A percentile compares a stretch with the other conserved stretches of the same genome.
Conservation (phyloP, 768 basidiomycete genomes). For the Boletus subcaerulescens region DNA sequence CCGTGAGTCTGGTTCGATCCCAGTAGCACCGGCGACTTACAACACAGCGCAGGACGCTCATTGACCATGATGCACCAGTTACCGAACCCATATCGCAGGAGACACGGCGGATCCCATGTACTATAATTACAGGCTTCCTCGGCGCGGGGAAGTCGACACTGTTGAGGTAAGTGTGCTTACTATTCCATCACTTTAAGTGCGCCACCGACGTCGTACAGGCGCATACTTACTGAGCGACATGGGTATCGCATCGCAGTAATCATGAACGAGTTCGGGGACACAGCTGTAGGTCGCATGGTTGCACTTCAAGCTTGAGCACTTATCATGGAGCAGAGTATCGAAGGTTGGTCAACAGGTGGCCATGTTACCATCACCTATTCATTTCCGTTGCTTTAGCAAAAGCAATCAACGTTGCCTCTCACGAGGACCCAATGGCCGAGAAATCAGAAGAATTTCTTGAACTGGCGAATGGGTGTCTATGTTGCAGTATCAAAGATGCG, state of each 20-base stretch:
- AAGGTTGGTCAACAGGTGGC: slow-evolving; percentile 51
- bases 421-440: slow-evolving; percentile 57
- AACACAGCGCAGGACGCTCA: slow-evolving; percentile 25
- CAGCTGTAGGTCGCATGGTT: slow-evolving; percentile 56
- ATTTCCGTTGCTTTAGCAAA: slow-evolving; percentile 52
- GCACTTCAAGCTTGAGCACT: slow-evolving; percentile 15
- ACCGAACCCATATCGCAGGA: slow-evolving; percentile 4
- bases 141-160: slow-evolving; percentile 95
- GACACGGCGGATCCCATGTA: slow-evolving; percentile 68
- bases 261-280: slow-evolving; percentile 98
- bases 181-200: not conserved
- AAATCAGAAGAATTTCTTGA: slow-evolving; percentile 86
- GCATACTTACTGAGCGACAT: slow-evolving; percentile 90
- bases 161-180: slow-evolving; percentile 50
- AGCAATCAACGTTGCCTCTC: slow-evolving; percentile 77
- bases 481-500: slow-evolving; percentile 94
- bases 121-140: slow-evolving; percentile 92
- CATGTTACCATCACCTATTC: not conserved
- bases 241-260: slow-evolving; percentile 97
- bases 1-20: slow-evolving; percentile 42
- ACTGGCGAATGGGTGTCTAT: slow-evolving; percentile 94
- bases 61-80: slow-evolving; percentile 24
- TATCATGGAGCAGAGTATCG: slow-evolving; percentile 66
- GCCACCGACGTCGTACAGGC: slow-evolving; percentile 38
- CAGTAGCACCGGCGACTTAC: slow-evolving; percentile 6